Percentiles rank a stretch among this genome's conserved stretches.
Evolutionary conservation across 345 rosid species (phyloP).

Genomic region (Pistacia integerrima): DNA sequence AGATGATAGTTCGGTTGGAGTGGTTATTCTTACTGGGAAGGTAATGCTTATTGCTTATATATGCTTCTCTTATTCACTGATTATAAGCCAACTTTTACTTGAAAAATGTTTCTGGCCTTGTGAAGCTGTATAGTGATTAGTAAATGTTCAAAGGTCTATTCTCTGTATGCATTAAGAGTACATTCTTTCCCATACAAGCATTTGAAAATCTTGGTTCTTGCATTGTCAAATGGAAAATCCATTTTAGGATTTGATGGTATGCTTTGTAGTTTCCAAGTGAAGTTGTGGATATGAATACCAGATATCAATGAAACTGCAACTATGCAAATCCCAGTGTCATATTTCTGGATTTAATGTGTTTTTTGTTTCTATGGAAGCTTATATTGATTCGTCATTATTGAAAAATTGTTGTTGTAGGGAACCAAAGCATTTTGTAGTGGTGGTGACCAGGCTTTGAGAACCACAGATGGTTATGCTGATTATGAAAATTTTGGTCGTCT

Average conservation of each 20-base stretch:
- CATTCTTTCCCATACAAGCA: not conserved
- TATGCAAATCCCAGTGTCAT: not conserved
- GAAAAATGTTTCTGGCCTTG: not conserved
- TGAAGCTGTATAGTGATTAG: not conserved
- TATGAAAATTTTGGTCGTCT: constrained; percentile 63
- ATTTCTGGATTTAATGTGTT: not conserved
- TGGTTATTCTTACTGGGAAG: constrained; percentile 86
- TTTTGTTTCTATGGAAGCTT: not conserved
- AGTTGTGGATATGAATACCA: not conserved
- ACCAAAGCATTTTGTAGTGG: constrained; percentile 92
- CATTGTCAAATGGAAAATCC: not conserved
- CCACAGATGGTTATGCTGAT: constrained; percentile 80
- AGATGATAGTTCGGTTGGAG: constrained; percentile 75
- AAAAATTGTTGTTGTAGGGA: constrained; percentile 51
- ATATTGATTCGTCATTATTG: constrained; percentile 12
- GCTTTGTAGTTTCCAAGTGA: not conserved
- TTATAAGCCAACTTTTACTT: not conserved
- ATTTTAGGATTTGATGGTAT: not conserved
- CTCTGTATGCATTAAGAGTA: not conserved
- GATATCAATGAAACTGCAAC: not conserved
- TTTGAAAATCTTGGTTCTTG: not conserved
- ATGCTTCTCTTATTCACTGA: not conserved
- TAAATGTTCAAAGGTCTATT: not conserved
- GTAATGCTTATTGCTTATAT: constrained; percentile 29
- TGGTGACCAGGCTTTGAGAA: constrained; percentile 86